Evolutionary conservation across 2,329 filamentous ascomycete species (phyloP).

Genomic region (Sporothrix pseudoabietina): DNA sequence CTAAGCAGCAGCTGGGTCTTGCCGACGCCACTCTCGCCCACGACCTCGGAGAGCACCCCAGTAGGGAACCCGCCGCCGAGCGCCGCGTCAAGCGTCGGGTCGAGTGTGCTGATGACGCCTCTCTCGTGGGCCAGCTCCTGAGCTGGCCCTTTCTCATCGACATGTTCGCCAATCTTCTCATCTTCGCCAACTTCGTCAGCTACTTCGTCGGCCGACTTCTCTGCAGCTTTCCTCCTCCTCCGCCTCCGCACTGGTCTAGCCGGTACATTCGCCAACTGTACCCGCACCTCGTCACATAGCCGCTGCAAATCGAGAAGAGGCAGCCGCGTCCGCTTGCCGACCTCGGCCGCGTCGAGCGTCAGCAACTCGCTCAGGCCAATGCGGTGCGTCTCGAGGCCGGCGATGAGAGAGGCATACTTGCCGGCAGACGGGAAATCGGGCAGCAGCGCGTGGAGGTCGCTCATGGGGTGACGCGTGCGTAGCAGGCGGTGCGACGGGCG

Average conservation of each 20-base stretch:
- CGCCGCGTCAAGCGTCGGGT: slow-evolving; percentile 65
- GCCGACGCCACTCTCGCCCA: slow-evolving; percentile 89
- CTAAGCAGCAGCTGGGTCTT: slow-evolving; percentile 93
- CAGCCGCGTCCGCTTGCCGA: slow-evolving; percentile 82
- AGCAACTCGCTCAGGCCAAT: slow-evolving; percentile 83
- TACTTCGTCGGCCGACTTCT: not conserved
- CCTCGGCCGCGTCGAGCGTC: slow-evolving; percentile 76
- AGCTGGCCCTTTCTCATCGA: not conserved
- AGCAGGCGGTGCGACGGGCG: not conserved
- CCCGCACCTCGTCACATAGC: slow-evolving; percentile 50
- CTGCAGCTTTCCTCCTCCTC: slow-evolving; percentile 35
- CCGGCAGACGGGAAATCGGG: slow-evolving; percentile 71
- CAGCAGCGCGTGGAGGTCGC: slow-evolving; percentile 80
- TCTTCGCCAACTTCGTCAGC: not conserved
- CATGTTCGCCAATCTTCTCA: not conserved
- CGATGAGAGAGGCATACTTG: slow-evolving; percentile 72
- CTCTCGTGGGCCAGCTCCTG: not conserved
- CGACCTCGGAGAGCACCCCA: slow-evolving; percentile 83
- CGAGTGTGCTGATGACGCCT: slow-evolving; percentile 76
- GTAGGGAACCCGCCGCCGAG: slow-evolving; percentile 83
- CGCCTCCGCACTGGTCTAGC: not conserved
- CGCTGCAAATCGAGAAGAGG: slow-evolving; percentile 79
- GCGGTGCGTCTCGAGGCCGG: slow-evolving; percentile 74
- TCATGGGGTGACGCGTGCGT: slow-evolving; percentile 57
- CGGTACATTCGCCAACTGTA: slow-evolving; percentile 17